phyloP scores from a whole-genome alignment of 768 basidiomycete species.

The Rhodocollybia butyracea region DNA sequence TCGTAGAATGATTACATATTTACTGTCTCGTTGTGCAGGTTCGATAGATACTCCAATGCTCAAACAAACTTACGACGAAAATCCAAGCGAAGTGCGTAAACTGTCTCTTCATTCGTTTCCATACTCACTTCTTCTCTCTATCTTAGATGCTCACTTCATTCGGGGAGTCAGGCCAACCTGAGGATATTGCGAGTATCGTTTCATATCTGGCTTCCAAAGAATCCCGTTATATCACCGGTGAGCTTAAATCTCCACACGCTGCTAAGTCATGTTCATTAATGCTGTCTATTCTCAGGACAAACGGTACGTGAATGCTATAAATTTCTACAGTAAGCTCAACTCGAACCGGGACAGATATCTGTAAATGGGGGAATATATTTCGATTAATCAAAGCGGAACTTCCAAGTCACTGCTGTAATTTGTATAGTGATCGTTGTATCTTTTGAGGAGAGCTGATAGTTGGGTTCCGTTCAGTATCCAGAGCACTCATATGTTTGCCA shows the following conservation, averaged over 20 bases:
- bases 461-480: too few species aligned
- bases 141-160: background rate
- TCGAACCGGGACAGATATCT: too few species aligned
- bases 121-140: background rate
- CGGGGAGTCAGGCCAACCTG: slow-evolving; percentile 13
- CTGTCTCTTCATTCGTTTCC: background rate
- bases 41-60: background rate
- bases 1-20: background rate
- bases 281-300: background rate
- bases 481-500: too few species aligned
- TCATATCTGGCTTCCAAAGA: slow-evolving; percentile 26
- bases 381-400: too few species aligned
- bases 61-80: background rate
- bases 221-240: slow-evolving; percentile 21
- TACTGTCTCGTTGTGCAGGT: background rate
- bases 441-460: too few species aligned
- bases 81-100: background rate
- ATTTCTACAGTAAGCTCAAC: too few species aligned
- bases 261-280: background rate
- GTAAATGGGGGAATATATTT: too few species aligned
- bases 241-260: background rate
- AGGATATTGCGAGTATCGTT: slow-evolving; percentile 22
- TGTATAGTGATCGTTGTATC: too few species aligned
- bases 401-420: too few species aligned
- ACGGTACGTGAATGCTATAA: too few species aligned